Percentiles rank a stretch among this genome's conserved stretches.
Evolutionary conservation across 2,329 filamentous ascomycete species (phyloP).

Genomic region (Epichloe hybrida): DNA sequence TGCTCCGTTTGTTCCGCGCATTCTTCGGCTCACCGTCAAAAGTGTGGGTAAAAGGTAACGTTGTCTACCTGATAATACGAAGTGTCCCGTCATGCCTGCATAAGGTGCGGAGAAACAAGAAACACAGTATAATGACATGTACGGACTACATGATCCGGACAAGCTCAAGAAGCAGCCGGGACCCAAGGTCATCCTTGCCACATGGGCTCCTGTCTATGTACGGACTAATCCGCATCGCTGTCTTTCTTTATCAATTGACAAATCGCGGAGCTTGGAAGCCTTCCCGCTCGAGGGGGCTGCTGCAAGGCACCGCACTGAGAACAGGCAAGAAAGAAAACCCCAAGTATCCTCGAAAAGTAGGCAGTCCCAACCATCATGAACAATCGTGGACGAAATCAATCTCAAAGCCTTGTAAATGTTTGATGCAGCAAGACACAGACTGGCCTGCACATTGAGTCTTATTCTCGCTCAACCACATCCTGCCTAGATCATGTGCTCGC

Average conservation of each 20-base stretch:
- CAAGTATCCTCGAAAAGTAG: no score
- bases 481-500: neutral
- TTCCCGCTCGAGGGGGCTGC: neutral
- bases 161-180: no score
- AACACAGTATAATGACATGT: no score
- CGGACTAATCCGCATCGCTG: neutral
- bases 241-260: neutral
- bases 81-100: no score
- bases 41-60: no score
- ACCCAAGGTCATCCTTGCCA: no score
- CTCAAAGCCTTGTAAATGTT: neutral
- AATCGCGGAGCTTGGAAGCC: neutral
- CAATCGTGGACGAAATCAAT: neutral
- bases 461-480: neutral
- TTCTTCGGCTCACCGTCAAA: neutral
- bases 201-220: no score
- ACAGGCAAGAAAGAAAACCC: neutral
- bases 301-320: constrained; percentile 2
- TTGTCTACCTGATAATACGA: no score
- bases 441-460: neutral
- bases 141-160: no score
- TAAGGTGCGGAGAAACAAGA: no score
- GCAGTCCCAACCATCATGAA: neutral
- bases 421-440: neutral
- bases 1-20: neutral